Percentiles rank a stretch among this genome's conserved stretches.
Evolutionary conservation across 208 protist genomes (phyloP).

Genomic region (Paratrypanosoma confusum): DNA sequence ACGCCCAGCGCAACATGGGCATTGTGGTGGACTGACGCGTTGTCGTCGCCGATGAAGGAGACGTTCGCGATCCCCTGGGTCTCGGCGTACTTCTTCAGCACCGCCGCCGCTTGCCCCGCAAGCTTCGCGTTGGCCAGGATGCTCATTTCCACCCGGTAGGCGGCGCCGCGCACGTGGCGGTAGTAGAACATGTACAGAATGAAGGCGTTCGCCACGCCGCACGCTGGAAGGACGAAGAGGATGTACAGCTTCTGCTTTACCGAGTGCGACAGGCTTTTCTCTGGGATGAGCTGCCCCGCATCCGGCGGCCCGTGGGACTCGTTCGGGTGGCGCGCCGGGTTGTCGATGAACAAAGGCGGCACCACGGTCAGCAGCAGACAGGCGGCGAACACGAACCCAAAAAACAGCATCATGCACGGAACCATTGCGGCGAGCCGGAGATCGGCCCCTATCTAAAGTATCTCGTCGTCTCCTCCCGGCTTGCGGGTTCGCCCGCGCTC

Average conservation of each 20-base stretch:
- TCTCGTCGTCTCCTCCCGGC: too few relatives aligned
- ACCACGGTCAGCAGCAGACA: slow-evolving; percentile 36
- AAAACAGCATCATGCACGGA: slow-evolving; percentile 40
- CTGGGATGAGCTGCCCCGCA: slow-evolving; percentile 23
- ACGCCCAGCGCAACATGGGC: too few relatives aligned
- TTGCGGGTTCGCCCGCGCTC: too few relatives aligned
- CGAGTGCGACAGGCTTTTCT: slow-evolving; percentile 14
- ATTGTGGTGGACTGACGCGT: too few relatives aligned
- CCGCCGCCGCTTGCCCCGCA: too few relatives aligned
- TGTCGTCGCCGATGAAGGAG: too few relatives aligned
- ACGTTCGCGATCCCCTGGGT: too few relatives aligned
- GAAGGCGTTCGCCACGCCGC: slow-evolving; percentile 22
- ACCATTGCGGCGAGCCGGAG: slow-evolving; percentile 30
- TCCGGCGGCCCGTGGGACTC: slow-evolving; percentile 25
- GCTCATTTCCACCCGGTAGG: slow-evolving; percentile 60
- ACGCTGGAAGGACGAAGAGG: slow-evolving; percentile 51
- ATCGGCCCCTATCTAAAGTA: too few relatives aligned
- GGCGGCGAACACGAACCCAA: slow-evolving; percentile 36
- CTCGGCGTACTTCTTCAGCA: too few relatives aligned
- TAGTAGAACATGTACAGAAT: slow-evolving; percentile 74
- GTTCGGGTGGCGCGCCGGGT: slow-evolving; percentile 15
- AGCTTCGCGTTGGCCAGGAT: too few relatives aligned
- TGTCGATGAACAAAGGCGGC: slow-evolving; percentile 56
- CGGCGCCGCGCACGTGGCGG: slow-evolving; percentile 44
- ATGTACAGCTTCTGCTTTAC: slow-evolving; percentile 73